Conservation (phyloP, 371 early-diverging fungal species). For the Rhizomucor miehei region DNA sequence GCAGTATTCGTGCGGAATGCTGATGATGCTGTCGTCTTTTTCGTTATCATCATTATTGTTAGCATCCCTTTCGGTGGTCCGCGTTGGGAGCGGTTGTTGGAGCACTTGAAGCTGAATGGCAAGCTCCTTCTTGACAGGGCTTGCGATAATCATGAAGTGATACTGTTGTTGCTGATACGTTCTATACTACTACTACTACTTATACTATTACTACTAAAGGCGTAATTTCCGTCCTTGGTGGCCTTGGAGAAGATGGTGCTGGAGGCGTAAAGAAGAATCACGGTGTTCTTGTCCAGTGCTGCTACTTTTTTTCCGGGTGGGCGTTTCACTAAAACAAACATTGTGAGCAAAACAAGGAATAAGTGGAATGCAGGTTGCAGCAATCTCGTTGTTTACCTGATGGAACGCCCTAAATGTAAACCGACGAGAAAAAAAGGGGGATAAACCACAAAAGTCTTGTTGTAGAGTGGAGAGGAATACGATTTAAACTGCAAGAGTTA, state of each 20-base stretch:
- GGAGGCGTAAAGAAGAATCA: constrained; percentile 53
- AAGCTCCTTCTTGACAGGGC: constrained; percentile 36
- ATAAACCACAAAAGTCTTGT: not conserved
- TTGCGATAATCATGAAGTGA: constrained; percentile 47
- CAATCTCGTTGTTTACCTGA: constrained; percentile 3
- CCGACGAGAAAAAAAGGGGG: constrained; percentile 7
- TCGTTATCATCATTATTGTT: constrained; percentile 8
- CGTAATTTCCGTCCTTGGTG: constrained; percentile 49
- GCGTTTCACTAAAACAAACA: constrained; percentile 19
- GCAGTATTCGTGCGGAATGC: constrained; percentile 8
- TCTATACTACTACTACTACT: constrained; percentile 20
- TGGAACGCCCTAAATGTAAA: constrained; percentile 20
- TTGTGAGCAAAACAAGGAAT: not conserved
- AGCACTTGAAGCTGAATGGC: constrained; percentile 38
- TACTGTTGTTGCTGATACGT: constrained; percentile 12
- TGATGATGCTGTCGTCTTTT: not conserved
- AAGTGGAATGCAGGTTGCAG: not conserved
- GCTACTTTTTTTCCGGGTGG: constrained; percentile 43
- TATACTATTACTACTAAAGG: constrained; percentile 35
- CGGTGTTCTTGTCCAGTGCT: constrained; percentile 53
- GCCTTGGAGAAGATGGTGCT: constrained; percentile 55
- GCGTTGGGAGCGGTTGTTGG: constrained; percentile 14
- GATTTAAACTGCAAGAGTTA: too few species aligned
- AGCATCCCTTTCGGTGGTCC: constrained; percentile 10
- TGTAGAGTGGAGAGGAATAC: too few species aligned